Evolutionary conservation across 2,329 filamentous ascomycete species (phyloP).

Genomic region (Chlorencoelia australis): DNA sequence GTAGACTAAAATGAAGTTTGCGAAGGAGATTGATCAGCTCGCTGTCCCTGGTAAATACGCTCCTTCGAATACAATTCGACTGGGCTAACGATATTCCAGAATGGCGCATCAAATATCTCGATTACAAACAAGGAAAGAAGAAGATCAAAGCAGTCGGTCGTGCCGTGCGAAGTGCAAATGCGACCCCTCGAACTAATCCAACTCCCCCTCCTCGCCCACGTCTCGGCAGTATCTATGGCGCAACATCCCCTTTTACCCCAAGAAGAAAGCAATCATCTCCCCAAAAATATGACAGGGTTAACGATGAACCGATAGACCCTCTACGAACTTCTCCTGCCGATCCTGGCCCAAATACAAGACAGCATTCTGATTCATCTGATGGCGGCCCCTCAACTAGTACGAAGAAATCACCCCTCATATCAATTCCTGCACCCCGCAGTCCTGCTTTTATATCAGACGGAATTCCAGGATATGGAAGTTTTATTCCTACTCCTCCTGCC

Average conservation of each 20-base stretch:
- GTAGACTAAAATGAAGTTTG: conserved; percentile 45
- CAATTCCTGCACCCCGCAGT: too few species aligned
- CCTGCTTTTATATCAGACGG: too few species aligned
- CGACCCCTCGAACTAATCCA: conserved; percentile 34
- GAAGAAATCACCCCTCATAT: too few species aligned
- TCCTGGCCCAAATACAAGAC: too few species aligned
- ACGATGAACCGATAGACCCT: conserved; percentile 1
- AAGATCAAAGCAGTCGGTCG: conserved; percentile 74
- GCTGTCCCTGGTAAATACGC: conserved; percentile 66
- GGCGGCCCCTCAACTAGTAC: too few species aligned
- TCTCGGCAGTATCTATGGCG: conserved; percentile 17
- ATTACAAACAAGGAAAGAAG: conserved; percentile 95
- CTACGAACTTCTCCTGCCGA: conserved; percentile 15
- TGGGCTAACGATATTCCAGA: conserved; percentile 36
- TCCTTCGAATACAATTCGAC: not conserved
- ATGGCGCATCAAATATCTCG: conserved; percentile 88
- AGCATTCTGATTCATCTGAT: too few species aligned
- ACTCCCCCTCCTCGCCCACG: conserved; percentile 7
- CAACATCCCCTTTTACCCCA: conserved; percentile 13
- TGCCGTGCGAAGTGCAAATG: conserved; percentile 54
- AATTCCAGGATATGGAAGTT: conserved; percentile 58
- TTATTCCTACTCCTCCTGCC: conserved; percentile 43
- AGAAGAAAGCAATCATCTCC: conserved; percentile 1
- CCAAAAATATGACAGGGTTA: not conserved
- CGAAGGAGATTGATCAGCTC: conserved; percentile 74